These are phyloP conservation scores for Crucihimalaya himalaica DNA, from an alignment of 345 rosid genomes.

Conservation along the genomic window DNA sequence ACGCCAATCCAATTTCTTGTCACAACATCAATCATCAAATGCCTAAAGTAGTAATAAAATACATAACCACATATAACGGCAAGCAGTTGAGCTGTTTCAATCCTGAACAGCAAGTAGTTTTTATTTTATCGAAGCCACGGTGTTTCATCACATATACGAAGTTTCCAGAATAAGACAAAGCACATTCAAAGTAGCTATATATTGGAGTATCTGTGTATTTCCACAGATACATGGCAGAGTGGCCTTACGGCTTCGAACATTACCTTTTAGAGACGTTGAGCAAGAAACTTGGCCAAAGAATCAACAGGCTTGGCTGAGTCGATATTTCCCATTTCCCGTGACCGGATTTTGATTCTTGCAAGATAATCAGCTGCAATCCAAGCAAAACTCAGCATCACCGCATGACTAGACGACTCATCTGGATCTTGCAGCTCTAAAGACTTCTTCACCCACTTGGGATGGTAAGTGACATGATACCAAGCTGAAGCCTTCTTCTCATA, in stretches of 20 bases:
- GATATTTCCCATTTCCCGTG: constrained; percentile 33
- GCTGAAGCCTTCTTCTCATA: constrained; percentile 90
- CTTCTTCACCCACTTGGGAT: constrained; percentile 68
- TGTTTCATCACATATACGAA: background rate
- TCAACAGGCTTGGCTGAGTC: constrained; percentile 65
- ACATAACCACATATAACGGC: background rate
- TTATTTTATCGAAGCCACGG: background rate
- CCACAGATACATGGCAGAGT: constrained; percentile 52
- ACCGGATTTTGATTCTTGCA: constrained; percentile 69
- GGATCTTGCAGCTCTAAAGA: constrained; percentile 52
- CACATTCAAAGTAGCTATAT: constrained; percentile 14
- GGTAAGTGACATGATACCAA: constrained; percentile 89
- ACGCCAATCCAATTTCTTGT: too few species aligned
- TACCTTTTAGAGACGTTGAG: constrained; percentile 54
- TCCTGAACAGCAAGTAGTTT: background rate
- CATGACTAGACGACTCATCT: constrained; percentile 37
- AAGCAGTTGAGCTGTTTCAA: constrained; percentile 11
- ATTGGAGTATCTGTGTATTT: background rate
- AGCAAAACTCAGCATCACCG: constrained; percentile 70
- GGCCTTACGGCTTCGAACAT: constrained; percentile 48
- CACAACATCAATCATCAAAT: too few species aligned
- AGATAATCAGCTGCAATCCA: constrained; percentile 95
- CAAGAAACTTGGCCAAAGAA: constrained; percentile 60
- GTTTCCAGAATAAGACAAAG: constrained; percentile 1
- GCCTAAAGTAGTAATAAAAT: too few species aligned